Evolutionary conservation across 2,329 filamentous ascomycete genomes (phyloP).

Genomic region (Verticillium nonalfalfae): DNA sequence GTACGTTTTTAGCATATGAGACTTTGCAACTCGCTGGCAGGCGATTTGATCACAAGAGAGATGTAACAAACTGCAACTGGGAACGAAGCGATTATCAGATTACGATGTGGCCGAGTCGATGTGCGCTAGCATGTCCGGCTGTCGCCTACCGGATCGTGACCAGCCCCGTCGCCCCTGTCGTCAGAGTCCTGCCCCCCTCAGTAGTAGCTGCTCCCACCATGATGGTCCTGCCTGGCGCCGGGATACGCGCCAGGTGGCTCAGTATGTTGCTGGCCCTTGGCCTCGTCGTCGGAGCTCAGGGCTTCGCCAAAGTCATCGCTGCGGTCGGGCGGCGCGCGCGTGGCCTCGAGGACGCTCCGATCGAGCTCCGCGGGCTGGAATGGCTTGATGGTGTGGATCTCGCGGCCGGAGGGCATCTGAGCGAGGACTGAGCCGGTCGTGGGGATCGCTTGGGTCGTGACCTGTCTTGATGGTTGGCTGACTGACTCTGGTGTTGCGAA

Average conservation of each 20-base stretch:
- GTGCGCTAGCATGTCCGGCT: background rate
- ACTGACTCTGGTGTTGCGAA: no score
- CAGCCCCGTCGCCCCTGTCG: background rate
- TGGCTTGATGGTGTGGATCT: conserved; percentile 68
- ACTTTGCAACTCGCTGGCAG: background rate
- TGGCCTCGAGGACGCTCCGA: conserved; percentile 54
- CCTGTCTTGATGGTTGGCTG: conserved; percentile 33
- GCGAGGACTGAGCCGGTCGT: conserved; percentile 64
- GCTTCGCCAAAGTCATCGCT: conserved; percentile 25
- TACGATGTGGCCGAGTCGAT: background rate
- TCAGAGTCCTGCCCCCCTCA: conserved; percentile 5
- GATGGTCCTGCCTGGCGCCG: conserved; percentile 34
- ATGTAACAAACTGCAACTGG: background rate
- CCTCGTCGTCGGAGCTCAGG: conserved; percentile 31
- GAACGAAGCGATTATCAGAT: background rate
- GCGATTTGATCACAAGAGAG: background rate
- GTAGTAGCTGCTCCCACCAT: conserved; percentile 31
- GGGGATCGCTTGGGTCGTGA: conserved; percentile 75
- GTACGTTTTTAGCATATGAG: background rate
- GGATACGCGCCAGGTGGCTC: conserved; percentile 44
- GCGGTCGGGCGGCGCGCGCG: conserved; percentile 47
- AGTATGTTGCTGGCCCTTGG: conserved; percentile 12
- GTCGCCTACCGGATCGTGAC: background rate
- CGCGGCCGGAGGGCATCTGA: conserved; percentile 80
- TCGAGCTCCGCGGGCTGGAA: conserved; percentile 63